Conservation (phyloP, 2,329 filamentous ascomycete species). For the Zasmidium citrigriseum region DNA sequence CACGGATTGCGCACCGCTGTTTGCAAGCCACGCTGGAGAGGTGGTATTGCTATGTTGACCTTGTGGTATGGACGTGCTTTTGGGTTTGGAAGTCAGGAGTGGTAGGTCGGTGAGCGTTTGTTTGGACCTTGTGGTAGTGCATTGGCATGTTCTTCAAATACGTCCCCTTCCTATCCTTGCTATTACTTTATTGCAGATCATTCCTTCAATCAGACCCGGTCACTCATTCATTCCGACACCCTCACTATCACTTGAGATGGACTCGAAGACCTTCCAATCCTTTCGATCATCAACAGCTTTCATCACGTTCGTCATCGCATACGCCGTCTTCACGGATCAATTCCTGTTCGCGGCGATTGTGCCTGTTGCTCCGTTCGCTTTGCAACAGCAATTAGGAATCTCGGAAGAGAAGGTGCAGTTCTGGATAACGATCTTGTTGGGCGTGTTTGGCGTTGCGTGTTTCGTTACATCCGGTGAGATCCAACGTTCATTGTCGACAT, state of each 20-base stretch:
- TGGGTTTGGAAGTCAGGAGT: too few relatives aligned
- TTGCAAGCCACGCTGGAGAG: not conserved
- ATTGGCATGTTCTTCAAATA: too few relatives aligned
- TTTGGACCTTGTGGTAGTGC: too few relatives aligned
- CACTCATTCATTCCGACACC: not conserved
- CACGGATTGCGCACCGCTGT: not conserved
- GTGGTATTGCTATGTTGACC: not conserved
- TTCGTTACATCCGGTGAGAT: slow-evolving; percentile 52
- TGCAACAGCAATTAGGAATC: too few relatives aligned
- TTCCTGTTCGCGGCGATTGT: too few relatives aligned
- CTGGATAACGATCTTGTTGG: slow-evolving; percentile 69
- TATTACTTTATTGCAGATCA: too few relatives aligned
- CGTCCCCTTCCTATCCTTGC: too few relatives aligned
- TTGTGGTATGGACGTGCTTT: not conserved
- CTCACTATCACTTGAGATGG: not conserved
- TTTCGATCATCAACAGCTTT: slow-evolving; percentile 23
- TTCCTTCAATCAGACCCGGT: too few relatives aligned
- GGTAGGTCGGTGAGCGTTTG: too few relatives aligned
- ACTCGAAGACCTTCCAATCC: slow-evolving; percentile 3
- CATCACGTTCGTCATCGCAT: slow-evolving; percentile 26
- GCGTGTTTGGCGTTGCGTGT: slow-evolving; percentile 68
- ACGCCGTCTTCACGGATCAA: slow-evolving; percentile 27
- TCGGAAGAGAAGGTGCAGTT: too few relatives aligned
- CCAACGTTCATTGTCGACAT: too few relatives aligned
- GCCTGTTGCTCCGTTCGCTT: too few relatives aligned